Evolutionary conservation across 2,329 filamentous ascomycete genomes (phyloP).

Genomic region (Tolypocladium guangdongense): DNA sequence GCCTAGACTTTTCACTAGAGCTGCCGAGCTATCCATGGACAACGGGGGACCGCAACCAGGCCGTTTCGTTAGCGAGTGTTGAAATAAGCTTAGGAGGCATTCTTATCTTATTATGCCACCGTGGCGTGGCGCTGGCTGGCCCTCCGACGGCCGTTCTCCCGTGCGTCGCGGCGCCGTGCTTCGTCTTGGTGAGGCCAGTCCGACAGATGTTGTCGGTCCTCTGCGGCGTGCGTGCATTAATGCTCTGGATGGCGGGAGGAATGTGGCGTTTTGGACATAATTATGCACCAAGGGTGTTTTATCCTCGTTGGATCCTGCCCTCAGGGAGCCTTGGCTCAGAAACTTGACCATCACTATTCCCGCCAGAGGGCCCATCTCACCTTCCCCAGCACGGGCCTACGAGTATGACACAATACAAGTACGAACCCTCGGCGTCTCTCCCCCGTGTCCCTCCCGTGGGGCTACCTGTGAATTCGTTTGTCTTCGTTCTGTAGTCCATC

Average conservation of each 20-base stretch:
- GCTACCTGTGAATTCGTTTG: neutral
- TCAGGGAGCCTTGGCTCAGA: slow-evolving; percentile 4
- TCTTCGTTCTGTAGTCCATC: no score
- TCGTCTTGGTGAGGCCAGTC: no score
- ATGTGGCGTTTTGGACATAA: neutral
- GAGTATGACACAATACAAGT: neutral
- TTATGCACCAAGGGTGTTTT: no score
- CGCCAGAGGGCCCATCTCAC: neutral
- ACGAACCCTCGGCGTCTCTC: neutral
- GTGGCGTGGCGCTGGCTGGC: neutral
- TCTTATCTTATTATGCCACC: slow-evolving; percentile 4
- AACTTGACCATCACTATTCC: slow-evolving; percentile 3
- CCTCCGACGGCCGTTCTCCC: neutral
- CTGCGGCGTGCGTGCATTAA: no score
- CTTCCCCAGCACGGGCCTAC: neutral
- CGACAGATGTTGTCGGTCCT: no score
- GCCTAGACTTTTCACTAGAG: neutral
- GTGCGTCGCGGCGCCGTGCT: neutral
- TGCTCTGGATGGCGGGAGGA: neutral
- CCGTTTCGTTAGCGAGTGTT: slow-evolving; percentile 4
- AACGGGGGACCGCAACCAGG: slow-evolving; percentile 5
- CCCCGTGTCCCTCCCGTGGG: neutral
- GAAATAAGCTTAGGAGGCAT: slow-evolving; percentile 9
- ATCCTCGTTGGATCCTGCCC: neutral
- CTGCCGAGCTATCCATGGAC: slow-evolving; percentile 6